Percentiles rank a stretch among this genome's conserved stretches.
Conservation (phyloP, 2,329 filamentous ascomycete species). For the Penicillium sclerotiorum region DNA sequence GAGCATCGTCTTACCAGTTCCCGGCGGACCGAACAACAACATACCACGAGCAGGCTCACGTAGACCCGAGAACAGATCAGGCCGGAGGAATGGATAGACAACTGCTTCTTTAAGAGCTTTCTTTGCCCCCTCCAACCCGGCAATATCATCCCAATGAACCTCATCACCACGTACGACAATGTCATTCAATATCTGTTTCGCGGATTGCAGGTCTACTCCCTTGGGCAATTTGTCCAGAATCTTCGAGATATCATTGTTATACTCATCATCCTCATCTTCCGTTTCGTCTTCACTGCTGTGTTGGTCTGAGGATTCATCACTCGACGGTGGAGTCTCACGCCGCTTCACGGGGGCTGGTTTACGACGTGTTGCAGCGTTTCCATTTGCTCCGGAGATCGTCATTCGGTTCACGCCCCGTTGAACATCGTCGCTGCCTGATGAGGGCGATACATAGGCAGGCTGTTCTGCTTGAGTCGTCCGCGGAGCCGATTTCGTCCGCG, state of each 20-base stretch:
- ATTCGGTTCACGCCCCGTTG: slow-evolving; percentile 28
- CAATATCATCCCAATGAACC: slow-evolving; percentile 92
- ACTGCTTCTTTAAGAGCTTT: slow-evolving; percentile 91
- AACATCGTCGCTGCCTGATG: slow-evolving; percentile 41
- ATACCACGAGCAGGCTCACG: slow-evolving; percentile 93
- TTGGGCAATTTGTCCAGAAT: slow-evolving; percentile 77
- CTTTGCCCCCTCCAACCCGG: slow-evolving; percentile 87
- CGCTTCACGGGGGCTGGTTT: slow-evolving; percentile 39
- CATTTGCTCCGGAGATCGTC: slow-evolving; percentile 24
- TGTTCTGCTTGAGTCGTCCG: slow-evolving; percentile 10
- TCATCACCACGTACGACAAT: slow-evolving; percentile 93
- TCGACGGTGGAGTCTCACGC: slow-evolving; percentile 50
- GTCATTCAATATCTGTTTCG: slow-evolving; percentile 92
- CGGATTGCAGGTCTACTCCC: slow-evolving; percentile 79
- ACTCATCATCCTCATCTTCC: slow-evolving; percentile 49
- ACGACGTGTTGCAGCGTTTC: slow-evolving; percentile 22
- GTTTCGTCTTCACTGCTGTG: slow-evolving; percentile 51
- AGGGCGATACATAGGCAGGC: slow-evolving; percentile 21
- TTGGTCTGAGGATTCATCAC: slow-evolving; percentile 47
- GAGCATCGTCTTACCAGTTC: slow-evolving; percentile 99
- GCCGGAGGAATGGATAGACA: slow-evolving; percentile 93
- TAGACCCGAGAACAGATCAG: slow-evolving; percentile 93
- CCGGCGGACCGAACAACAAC: slow-evolving; percentile 92
- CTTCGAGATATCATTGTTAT: slow-evolving; percentile 61
- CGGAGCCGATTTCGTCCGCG: slow-evolving; percentile 26